Percentiles rank a stretch among this genome's conserved stretches.
Evolutionary conservation across 805 yeast genomes (phyloP).

Genomic region (Tanozyma kutaoensis): DNA sequence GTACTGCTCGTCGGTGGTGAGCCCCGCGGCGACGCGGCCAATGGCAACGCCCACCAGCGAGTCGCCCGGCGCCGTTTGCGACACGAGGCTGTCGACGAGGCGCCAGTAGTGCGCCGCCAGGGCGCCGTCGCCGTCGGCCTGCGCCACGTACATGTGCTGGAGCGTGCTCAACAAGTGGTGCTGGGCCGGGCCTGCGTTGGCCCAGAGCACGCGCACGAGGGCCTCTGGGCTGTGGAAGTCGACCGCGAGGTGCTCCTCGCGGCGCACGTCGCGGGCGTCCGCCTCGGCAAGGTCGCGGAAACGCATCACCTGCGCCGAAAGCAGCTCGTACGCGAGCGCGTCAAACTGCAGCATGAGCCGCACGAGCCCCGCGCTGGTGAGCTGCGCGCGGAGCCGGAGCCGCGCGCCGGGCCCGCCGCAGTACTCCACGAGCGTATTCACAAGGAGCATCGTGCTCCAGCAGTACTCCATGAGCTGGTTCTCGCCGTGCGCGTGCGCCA

Average conservation of each 20-base stretch:
- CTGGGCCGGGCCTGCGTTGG: constrained; percentile 43
- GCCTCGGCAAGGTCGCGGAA: constrained; percentile 43
- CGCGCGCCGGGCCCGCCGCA: constrained; percentile 32
- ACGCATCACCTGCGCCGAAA: constrained; percentile 52
- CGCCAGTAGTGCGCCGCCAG: too few species aligned
- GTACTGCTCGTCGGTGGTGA: constrained; percentile 81
- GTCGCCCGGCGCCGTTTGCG: too few species aligned
- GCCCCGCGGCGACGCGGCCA: constrained; percentile 53
- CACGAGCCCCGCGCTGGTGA: constrained; percentile 12
- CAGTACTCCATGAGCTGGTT: constrained; percentile 58
- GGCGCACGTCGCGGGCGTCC: constrained; percentile 37
- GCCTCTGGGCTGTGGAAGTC: constrained; percentile 66
- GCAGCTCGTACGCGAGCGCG: constrained; percentile 38
- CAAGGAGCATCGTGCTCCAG: constrained; percentile 53
- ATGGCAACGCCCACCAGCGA: constrained; percentile 67
- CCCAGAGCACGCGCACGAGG: constrained; percentile 45
- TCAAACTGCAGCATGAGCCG: constrained; percentile 7
- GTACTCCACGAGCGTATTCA: constrained; percentile 46
- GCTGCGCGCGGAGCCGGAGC: constrained; percentile 41
- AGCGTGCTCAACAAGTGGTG: constrained; percentile 41
- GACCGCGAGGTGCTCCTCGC: too few species aligned
- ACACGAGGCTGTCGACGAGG: too few species aligned
- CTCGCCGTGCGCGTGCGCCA: constrained; percentile 30
- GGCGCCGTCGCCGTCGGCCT: too few species aligned
- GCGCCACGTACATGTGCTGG: constrained; percentile 11